Base-by-base conservation (phyloP, 106 monocot species). In the Apostasia shenzhenica region DNA sequence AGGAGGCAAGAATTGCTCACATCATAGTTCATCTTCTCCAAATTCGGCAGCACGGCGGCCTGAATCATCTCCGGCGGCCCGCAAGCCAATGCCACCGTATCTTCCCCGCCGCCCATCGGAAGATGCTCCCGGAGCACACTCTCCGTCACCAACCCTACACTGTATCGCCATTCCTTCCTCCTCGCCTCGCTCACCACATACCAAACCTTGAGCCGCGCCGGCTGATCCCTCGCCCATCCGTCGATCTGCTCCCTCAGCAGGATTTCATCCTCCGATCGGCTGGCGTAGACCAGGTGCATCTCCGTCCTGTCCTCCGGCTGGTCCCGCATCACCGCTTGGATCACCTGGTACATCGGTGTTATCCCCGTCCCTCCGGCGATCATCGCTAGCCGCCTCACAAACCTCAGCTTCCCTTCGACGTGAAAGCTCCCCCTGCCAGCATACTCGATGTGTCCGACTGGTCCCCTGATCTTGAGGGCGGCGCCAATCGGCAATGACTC, bases 301-400 rank as follows among this genome's bases (percentile, higher is more conserved):
- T 89, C 92, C 4, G 89, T 90, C 9, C 40, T 50, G 66, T 99
- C 97, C 45, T 75, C 81, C 2, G 81, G 74, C 37, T 70, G 80
- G 66, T 99, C 89, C 2, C 72, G 54, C 39, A 92, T 70, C 75
- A 90, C 84, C 3, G 92, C 87, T 83, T 92, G 92, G 56, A 99
- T 90, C 57, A 99, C 79, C 73, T 92, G 92, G 58, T 83, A 99
- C 58, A 99, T 68, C 1, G 97, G 97, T 14, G 97, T 99, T 76
- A 99, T 93, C 39, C 97, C 97, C 1, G 86, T 87, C 4, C 97
- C 97, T 3, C 97, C 97, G n/a, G 92, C 89, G 52, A 99, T 76
- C 89, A 99, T 81, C 9, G 83, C 86, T 4, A 99, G 76, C 70
- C 73, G 74, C 70, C 55, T 81, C 6, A 81, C 92, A 4, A 54